Percentiles rank a stretch among this genome's conserved stretches.
These are phyloP conservation scores for Fraxinus dipetala DNA, from an alignment of 305 asterid genomes.

Conservation along the genomic window DNA sequence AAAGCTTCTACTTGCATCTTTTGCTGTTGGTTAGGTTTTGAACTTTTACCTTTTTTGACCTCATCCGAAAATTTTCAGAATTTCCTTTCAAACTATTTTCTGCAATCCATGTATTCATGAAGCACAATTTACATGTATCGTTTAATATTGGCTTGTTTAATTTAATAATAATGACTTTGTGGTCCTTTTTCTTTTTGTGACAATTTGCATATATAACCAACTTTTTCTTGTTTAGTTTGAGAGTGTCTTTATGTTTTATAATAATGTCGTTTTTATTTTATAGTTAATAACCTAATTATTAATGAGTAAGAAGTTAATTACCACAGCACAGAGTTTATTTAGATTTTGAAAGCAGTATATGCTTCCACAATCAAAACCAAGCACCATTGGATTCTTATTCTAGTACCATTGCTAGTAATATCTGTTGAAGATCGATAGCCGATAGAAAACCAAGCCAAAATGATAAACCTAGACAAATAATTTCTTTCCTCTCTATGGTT, in stretches of 20 bases:
- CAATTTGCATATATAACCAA: not conserved
- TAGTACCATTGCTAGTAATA: not conserved
- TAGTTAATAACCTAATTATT: not conserved
- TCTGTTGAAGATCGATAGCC: not conserved
- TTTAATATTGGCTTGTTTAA: not conserved
- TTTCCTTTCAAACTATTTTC: not conserved
- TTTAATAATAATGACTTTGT: not conserved
- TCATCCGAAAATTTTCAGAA: not conserved
- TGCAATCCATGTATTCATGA: constrained; percentile 1
- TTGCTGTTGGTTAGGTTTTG: not conserved
- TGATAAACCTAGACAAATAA: not conserved
- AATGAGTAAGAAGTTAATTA: not conserved
- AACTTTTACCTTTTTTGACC: not conserved
- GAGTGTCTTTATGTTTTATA: not conserved
- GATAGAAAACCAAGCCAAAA: not conserved
- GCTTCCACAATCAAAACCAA: not conserved
- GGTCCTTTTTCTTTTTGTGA: not conserved
- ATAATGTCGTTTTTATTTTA: not conserved
- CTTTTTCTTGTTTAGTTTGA: not conserved
- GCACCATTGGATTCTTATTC: not conserved
- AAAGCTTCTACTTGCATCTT: not conserved
- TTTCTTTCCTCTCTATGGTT: not conserved
- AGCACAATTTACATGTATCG: not conserved
- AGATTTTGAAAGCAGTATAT: not conserved
- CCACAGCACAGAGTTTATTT: not conserved